Evolutionary conservation across 495 filamentous ascomycete genomes (phyloP).

Genomic region (Lasiosphaeriaceae sp.): DNA sequence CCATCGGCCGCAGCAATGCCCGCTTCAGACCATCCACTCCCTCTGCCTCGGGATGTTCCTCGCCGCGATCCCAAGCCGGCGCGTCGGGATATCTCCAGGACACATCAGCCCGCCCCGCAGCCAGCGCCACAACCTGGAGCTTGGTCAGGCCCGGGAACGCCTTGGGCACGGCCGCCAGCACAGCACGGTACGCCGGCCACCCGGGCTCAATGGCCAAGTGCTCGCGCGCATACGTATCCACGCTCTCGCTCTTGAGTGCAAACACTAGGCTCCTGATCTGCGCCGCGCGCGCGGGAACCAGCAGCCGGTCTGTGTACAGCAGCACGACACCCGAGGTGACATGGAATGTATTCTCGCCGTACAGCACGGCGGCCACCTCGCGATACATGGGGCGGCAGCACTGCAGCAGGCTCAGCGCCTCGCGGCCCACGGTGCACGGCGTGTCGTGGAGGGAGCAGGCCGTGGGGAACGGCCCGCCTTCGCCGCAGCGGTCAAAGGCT

Average conservation of each 20-base stretch:
- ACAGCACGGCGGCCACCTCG: conserved; percentile 21
- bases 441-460: conserved; percentile 7
- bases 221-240: conserved; percentile 8
- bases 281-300: neutral
- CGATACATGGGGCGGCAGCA: conserved; percentile 13
- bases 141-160: conserved; percentile 10
- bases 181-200: conserved; percentile 4
- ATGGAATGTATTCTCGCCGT: conserved; percentile 18
- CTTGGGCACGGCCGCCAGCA: conserved; percentile 6
- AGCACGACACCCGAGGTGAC: conserved; percentile 7
- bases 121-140: conserved; percentile 4
- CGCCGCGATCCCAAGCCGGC: neutral
- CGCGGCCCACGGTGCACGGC: conserved; percentile 5
- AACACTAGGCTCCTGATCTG: conserved; percentile 3
- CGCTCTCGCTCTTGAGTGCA: conserved; percentile 1
- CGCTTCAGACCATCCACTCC: neutral
- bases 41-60: neutral
- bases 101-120: neutral
- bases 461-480: conserved; percentile 11
- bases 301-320: conserved; percentile 2
- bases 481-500: conserved; percentile 11
- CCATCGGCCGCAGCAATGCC: neutral
- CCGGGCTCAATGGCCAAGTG: conserved; percentile 10
- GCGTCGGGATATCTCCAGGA: neutral
- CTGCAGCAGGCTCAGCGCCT: conserved; percentile 8